Evolutionary conservation across 2,329 filamentous ascomycete species (phyloP).

Genomic region (Dactylella cylindrospora): DNA sequence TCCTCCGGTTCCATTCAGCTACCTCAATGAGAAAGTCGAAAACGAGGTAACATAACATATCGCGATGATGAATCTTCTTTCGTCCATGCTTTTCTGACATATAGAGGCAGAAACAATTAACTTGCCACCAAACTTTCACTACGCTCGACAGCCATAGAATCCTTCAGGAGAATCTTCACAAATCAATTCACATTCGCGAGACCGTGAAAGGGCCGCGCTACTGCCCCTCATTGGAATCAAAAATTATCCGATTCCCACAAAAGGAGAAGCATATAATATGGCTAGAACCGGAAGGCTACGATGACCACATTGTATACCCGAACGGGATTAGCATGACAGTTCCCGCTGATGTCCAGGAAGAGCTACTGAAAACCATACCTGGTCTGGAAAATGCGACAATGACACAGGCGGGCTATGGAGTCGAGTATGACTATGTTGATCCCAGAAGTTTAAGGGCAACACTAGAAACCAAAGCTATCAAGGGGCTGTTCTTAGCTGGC

Average conservation of each 20-base stretch:
- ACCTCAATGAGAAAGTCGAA: conserved; percentile 74
- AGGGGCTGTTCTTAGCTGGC: conserved; percentile 84
- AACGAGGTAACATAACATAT: conserved; percentile 66
- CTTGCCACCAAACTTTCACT: conserved; percentile 85
- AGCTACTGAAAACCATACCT: conserved; percentile 79
- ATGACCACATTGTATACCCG: conserved; percentile 86
- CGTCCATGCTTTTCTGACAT: conserved; percentile 1
- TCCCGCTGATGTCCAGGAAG: conserved; percentile 80
- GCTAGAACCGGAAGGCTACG: conserved; percentile 94
- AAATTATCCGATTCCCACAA: conserved; percentile 82
- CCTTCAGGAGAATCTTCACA: conserved; percentile 85
- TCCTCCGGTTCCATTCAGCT: conserved; percentile 87
- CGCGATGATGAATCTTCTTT: no score
- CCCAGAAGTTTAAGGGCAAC: conserved; percentile 84
- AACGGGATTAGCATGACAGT: conserved; percentile 98
- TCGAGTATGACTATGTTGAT: conserved; percentile 98
- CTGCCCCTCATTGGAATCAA: conserved; percentile 92
- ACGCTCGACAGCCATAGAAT: conserved; percentile 80
- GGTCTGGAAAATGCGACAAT: conserved; percentile 87
- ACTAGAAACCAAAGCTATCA: conserved; percentile 88
- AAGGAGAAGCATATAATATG: conserved; percentile 85
- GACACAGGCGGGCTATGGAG: conserved; percentile 93
- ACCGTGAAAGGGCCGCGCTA: conserved; percentile 92
- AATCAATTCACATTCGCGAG: conserved; percentile 93
- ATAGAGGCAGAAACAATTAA: conserved; percentile 63